Base-by-base conservation (phyloP, 352 stramenopile genomes). In the Globisporangium takayamanum region DNA sequence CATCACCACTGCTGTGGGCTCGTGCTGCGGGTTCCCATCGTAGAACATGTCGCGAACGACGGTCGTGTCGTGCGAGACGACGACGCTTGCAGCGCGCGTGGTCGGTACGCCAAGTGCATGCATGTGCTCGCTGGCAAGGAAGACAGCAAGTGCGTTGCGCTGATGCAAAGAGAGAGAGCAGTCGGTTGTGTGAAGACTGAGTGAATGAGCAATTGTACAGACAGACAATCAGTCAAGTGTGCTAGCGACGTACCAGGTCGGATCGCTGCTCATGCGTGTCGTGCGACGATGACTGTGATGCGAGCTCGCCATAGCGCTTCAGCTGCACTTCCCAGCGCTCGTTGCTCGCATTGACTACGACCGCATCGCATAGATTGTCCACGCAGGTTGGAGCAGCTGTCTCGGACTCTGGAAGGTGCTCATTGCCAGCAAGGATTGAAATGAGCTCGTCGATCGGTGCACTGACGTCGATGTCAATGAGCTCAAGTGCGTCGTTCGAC, bases 61-160 rank as follows among this genome's bases (percentile, higher is more conserved):
- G 2, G 74, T 80, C 18, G 81, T 87, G 47, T 88, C 75, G 50
- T 64, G 72, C 5, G 85, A 95, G 33, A 90, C 59, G 16, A 88
- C 78, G 12, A 95, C 76, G 59, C 79, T 89, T 5, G 78, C 85
- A 1, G 95, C 94, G 25, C 95, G 82, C 16, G 28, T 56, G 11
- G 51, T 47, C 10, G 51, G n/a, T 6, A 48, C 51, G 2, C 51
- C 33, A 16, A 55, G 28, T 18, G 84, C 81, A 64, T 98, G 85
- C 94, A 99, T 98, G 45, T 97, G 87, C 72, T 99, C 96, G 58
- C 83, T 97, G 7, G 89, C 95, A 1, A 99, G 69, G 64, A 99
- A 99, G 80, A 99, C 97, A 45, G 96, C 79, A 57, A 99, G 84
- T 33, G 89, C 97, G 1, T 46, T 7, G 41, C 14, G 41, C 41